A percentile compares a stretch with the other conserved stretches of the same genome.
phyloP scores from a whole-genome alignment of 176 grass and related monocot genomes.

The Leersia perrieri region DNA sequence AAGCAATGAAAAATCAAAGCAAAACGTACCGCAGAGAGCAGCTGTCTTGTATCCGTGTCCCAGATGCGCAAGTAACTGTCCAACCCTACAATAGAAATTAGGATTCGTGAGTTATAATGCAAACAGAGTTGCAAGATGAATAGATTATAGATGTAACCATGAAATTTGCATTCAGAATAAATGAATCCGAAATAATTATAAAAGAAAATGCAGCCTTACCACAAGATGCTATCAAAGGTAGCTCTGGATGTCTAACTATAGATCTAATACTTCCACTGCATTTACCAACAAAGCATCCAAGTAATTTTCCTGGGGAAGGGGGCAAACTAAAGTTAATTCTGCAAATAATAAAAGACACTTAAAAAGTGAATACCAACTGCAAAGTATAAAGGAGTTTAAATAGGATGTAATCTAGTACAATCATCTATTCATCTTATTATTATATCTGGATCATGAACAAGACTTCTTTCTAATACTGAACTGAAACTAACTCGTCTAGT shows the following conservation, averaged over 20 bases:
- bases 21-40: constrained; percentile 70
- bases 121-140: not conserved
- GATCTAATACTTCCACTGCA: constrained; percentile 98
- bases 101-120: not conserved
- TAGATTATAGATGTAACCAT: not conserved
- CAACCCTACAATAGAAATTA: constrained; percentile 52
- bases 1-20: not conserved
- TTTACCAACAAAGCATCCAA: constrained; percentile 89
- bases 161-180: not conserved
- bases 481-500: not conserved
- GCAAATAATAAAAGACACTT: not conserved
- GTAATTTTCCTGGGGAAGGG: constrained; percentile 62
- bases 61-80: constrained; percentile 85
- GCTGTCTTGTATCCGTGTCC: constrained; percentile 82
- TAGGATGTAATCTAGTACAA: not conserved
- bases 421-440: not conserved
- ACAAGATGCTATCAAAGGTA: constrained; percentile 86
- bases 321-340: not conserved
- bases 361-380: not conserved
- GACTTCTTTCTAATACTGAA: not conserved
- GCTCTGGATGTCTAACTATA: constrained; percentile 74
- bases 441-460: not conserved
- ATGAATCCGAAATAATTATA: not conserved
- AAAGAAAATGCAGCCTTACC: constrained; percentile 47
- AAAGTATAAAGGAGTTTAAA: not conserved